These are phyloP conservation scores for Hippophae gyantsensis DNA, from an alignment of 306 rosid genomes.

Conservation along the genomic window DNA sequence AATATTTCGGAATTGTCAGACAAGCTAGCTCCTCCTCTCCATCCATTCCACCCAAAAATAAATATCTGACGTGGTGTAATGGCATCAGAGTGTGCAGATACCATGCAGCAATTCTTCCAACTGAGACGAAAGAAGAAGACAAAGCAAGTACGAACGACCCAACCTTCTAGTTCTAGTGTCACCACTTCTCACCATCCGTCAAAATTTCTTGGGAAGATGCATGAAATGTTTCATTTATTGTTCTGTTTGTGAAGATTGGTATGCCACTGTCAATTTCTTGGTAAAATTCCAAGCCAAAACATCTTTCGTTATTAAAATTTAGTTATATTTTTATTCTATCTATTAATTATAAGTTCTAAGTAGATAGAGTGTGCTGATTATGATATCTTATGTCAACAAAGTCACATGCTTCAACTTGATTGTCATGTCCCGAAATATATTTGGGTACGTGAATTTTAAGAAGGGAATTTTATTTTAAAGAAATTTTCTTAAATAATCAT, in stretches of 20 bases:
- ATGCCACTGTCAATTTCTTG: no score
- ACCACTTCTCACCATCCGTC: constrained; percentile 38
- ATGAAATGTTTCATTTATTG: constrained; percentile 59
- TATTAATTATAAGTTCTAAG: no score
- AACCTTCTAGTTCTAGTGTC: constrained; percentile 21
- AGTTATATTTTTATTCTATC: no score
- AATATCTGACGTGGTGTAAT: constrained; percentile 62
- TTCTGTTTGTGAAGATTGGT: constrained; percentile 42
- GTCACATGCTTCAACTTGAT: no score
- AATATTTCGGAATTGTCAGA: constrained; percentile 35
- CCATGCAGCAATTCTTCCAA: constrained; percentile 90
- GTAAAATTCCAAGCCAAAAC: no score
- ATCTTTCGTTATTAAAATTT: no score
- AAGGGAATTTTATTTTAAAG: no score
- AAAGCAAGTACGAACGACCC: constrained; percentile 33
- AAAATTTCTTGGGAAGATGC: constrained; percentile 60
- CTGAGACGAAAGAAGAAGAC: constrained; percentile 53
- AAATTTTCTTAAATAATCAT: no score
- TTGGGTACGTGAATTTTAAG: no score
- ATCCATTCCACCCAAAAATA: constrained; percentile 91
- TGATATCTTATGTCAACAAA: no score
- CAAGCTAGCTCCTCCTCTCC: constrained; percentile 65
- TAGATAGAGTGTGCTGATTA: no score
- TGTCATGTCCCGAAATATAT: no score
- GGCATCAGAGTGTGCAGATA: constrained; percentile 70